Evolutionary conservation across 2,329 filamentous ascomycete genomes (phyloP).

Genomic region (Triangularia verruculosa): DNA sequence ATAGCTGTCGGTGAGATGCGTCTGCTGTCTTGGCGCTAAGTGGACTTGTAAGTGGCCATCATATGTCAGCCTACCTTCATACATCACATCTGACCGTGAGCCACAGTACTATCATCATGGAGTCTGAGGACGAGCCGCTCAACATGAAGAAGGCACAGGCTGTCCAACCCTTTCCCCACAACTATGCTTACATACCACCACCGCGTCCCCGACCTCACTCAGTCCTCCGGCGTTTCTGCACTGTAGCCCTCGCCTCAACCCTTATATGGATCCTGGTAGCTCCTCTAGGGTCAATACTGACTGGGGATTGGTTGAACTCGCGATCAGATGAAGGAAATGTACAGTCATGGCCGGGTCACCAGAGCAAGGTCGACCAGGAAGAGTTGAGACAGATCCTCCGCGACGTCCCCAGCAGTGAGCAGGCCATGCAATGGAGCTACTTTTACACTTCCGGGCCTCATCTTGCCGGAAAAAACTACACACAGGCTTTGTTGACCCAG

Average conservation of each 20-base stretch:
- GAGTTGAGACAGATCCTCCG: conserved; percentile 57
- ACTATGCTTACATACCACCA: background rate
- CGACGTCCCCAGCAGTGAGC: conserved; percentile 54
- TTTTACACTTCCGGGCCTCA: conserved; percentile 78
- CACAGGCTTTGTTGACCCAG: conserved; percentile 73
- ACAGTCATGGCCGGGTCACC: conserved; percentile 31
- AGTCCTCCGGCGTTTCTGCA: conserved; percentile 63
- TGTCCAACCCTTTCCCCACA: background rate
- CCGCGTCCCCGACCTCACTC: conserved; percentile 44
- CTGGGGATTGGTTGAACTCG: conserved; percentile 30
- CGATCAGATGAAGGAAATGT: conserved; percentile 32
- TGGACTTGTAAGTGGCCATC: background rate
- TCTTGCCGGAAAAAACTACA: conserved; percentile 73
- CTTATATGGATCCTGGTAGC: conserved; percentile 50
- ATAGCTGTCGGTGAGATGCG: background rate
- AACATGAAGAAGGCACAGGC: conserved; percentile 46
- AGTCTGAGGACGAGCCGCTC: conserved; percentile 63
- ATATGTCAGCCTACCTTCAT: background rate
- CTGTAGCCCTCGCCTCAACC: conserved; percentile 55
- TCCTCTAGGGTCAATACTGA: conserved; percentile 39
- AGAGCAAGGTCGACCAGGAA: conserved; percentile 40
- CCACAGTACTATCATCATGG: conserved; percentile 30
- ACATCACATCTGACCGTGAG: background rate
- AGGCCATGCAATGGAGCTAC: conserved; percentile 67
- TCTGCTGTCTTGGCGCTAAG: background rate